Base-by-base conservation (phyloP, 1,284 basidiomycete species). In the Phaffia rhodozyma region DNA sequence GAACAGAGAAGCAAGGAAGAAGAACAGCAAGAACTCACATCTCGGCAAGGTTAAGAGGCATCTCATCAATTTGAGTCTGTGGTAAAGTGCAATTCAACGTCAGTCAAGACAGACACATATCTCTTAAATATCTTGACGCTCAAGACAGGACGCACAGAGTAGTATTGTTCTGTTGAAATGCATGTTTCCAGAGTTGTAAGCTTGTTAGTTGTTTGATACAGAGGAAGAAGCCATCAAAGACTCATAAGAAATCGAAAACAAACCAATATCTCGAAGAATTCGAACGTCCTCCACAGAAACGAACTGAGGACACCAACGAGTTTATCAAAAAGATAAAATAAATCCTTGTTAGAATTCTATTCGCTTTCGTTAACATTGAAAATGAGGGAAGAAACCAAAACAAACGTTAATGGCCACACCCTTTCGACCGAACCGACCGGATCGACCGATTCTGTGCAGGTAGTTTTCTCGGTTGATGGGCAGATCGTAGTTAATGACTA, bases 381-480 rank as follows among this genome's bases (percentile, higher is more conserved):
- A 29, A 30, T 43, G 34, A 60, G 18, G n/a, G 43, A 27, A 81
- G 53, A 38, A 27, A 27, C 25, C n/a, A 43, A 32, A 29, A 69
- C 75, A 66, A 72, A 90, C 88, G 76, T 87, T 96, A 77, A 88
- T 91, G 61, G 84, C 91, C 70, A 89, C 92, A 79, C 91, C 91
- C 77, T 94, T 94, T 68, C 91, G 82, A 68, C 91, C 91, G 75
- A 96, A 97, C 64, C 93, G 87, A 71, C 93, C 93, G 61, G 89
- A 91, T 65, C 92, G 86, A 76, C 93, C 93, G 71, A 97, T 97
- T 71, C 93, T 86, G 78, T 97, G 93, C 69, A 98, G 93, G 78
- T 98, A 98, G 77, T 97, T 96, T 80, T 97, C 93, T 82, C 91
- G 91, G 76, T 92, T 92, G 68, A 86, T 89, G 69, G 91, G 93